A percentile compares a stretch with the other conserved stretches of the same genome.
Conservation (phyloP, 139 green algal genomes). For the Diplosphaera chodatii region DNA sequence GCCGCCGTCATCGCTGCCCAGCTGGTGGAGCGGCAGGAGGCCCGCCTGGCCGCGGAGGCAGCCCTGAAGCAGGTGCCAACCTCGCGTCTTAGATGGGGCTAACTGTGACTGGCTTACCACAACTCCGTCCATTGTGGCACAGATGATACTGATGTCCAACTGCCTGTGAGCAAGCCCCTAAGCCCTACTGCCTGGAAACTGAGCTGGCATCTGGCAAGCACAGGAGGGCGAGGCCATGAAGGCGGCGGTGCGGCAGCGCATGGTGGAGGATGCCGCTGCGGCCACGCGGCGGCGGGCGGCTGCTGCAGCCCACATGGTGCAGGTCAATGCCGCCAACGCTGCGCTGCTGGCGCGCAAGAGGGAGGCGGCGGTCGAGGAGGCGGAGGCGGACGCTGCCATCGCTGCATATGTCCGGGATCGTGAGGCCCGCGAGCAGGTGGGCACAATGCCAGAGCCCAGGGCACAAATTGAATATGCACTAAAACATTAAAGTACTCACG, state of each 20-base stretch:
- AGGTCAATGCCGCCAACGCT: conserved; percentile 62
- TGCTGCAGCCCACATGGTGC: conserved; percentile 30
- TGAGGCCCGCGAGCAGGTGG: conserved; percentile 62
- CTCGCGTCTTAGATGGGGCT: no score
- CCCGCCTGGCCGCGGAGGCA: conserved; percentile 53
- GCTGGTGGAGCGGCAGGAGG: conserved; percentile 55
- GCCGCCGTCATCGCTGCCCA: conserved; percentile 71
- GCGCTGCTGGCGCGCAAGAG: conserved; percentile 75
- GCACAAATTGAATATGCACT: no score
- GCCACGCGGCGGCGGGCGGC: no score
- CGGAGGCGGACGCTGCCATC: conserved; percentile 74
- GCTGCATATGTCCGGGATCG: conserved; percentile 67
- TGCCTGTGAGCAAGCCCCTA: neutral
- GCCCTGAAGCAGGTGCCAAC: conserved; percentile 52
- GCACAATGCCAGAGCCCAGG: no score
- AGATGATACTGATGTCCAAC: no score
- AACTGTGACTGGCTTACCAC: no score
- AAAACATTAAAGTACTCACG: no score
- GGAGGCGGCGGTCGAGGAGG: conserved; percentile 49
- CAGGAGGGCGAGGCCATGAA: neutral
- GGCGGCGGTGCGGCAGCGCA: neutral
- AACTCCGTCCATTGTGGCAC: no score
- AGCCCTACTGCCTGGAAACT: neutral
- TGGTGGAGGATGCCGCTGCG: conserved; percentile 1
- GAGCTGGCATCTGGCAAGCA: no score